These are phyloP conservation scores for Penicillium verrucosum DNA, from an alignment of 2,329 filamentous ascomycete species.

Conservation along the genomic window DNA sequence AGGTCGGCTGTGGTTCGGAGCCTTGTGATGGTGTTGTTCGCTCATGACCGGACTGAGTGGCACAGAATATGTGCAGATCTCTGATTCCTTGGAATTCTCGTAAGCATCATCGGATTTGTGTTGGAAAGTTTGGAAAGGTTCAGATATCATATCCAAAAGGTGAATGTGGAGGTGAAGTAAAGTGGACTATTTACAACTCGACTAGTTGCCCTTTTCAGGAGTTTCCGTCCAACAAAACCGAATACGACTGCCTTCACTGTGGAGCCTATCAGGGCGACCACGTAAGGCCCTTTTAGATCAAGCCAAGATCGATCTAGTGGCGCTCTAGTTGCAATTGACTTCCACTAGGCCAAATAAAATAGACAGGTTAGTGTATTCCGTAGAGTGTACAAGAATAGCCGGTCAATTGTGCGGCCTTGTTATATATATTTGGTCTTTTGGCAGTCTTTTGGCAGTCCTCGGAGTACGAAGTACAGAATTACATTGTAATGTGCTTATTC, in stretches of 20 bases:
- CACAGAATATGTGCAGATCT: neutral
- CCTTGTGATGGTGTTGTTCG: neutral
- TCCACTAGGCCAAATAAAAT: neutral
- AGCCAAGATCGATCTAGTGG: constrained; percentile 5
- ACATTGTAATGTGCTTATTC: no score
- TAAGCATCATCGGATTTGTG: neutral
- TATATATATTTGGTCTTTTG: no score
- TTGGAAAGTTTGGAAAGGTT: neutral
- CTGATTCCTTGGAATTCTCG: neutral
- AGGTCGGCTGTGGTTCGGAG: constrained; percentile 3
- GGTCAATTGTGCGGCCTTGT: no score
- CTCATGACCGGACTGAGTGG: neutral
- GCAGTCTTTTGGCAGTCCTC: no score
- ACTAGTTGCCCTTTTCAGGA: neutral
- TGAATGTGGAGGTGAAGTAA: neutral
- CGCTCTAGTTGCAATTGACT: constrained; percentile 4
- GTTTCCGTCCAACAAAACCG: neutral
- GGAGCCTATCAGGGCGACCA: neutral
- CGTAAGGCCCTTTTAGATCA: constrained; percentile 1
- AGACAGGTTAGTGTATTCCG: no score
- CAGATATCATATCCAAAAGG: neutral
- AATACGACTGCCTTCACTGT: constrained; percentile 4
- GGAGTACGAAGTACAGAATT: no score
- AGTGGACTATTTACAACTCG: neutral
- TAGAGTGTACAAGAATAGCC: neutral